Evolutionary conservation across 192 early-diverging fungal species (phyloP).

Genomic region (Geosiphon pyriformis): DNA sequence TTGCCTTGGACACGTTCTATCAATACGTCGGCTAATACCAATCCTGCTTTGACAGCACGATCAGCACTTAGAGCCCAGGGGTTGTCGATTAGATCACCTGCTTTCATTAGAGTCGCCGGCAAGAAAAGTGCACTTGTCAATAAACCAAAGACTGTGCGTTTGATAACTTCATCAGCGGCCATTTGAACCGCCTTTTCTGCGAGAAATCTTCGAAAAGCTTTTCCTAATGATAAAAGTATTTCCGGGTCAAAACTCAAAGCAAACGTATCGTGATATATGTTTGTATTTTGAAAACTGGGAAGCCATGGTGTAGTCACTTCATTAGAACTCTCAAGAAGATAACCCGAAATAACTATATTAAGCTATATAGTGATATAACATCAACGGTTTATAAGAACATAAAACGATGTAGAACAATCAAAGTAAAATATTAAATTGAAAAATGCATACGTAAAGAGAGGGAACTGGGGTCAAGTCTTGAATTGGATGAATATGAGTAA

Average conservation of each 20-base stretch:
- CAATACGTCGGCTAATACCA: slow-evolving; percentile 53
- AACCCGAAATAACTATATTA: slow-evolving; percentile 55
- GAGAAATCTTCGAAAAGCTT: slow-evolving; percentile 46
- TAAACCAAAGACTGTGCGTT: slow-evolving; percentile 46
- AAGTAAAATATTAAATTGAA: neutral
- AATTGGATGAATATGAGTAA: slow-evolving; percentile 35
- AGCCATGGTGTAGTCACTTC: slow-evolving; percentile 44
- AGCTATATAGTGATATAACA: slow-evolving; percentile 24
- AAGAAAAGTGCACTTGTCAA: slow-evolving; percentile 47
- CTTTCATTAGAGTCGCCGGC: slow-evolving; percentile 45
- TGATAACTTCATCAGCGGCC: slow-evolving; percentile 43
- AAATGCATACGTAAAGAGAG: slow-evolving; percentile 40
- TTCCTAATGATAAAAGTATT: slow-evolving; percentile 39
- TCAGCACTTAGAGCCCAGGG: slow-evolving; percentile 53
- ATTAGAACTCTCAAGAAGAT: slow-evolving; percentile 37
- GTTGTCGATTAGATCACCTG: slow-evolving; percentile 54
- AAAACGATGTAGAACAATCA: slow-evolving; percentile 6
- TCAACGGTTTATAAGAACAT: neutral
- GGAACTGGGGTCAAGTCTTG: slow-evolving; percentile 48
- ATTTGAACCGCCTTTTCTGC: slow-evolving; percentile 43
- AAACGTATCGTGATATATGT: slow-evolving; percentile 38
- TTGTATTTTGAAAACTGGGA: slow-evolving; percentile 27
- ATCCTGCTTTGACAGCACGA: slow-evolving; percentile 48
- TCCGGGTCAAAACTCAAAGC: slow-evolving; percentile 47
- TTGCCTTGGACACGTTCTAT: slow-evolving; percentile 50